A percentile compares a stretch with the other conserved stretches of the same genome.
These are phyloP conservation scores for Mrakia blollopis DNA, from an alignment of 768 basidiomycete genomes.

Conservation along the genomic window DNA sequence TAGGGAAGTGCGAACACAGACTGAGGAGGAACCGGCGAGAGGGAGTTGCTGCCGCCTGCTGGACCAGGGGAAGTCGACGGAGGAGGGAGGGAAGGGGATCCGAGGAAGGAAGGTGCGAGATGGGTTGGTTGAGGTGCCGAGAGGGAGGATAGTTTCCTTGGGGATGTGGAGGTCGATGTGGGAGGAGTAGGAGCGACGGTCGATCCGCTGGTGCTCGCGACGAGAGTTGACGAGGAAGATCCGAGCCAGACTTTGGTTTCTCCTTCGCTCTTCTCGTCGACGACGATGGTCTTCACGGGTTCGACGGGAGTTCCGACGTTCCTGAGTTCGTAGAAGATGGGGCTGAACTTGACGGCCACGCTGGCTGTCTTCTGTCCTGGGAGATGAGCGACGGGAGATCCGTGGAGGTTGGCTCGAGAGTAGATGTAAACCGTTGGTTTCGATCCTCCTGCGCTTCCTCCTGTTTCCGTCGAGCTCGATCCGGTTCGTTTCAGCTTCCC, in stretches of 20 bases:
- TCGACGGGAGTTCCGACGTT: constrained; percentile 45
- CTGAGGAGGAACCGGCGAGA: constrained; percentile 17
- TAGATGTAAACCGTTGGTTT: constrained; percentile 82
- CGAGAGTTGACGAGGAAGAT: constrained; percentile 39
- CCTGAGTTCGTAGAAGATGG: constrained; percentile 85
- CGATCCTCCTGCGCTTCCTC: constrained; percentile 42
- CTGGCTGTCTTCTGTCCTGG: constrained; percentile 95
- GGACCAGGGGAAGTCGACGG: neutral
- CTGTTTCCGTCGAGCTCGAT: neutral
- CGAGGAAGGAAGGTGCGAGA: neutral
- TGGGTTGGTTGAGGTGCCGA: neutral
- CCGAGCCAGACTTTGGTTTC: constrained; percentile 56
- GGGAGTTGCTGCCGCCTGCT: neutral
- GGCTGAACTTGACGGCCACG: constrained; percentile 89
- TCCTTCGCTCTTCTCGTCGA: constrained; percentile 62
- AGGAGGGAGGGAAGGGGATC: neutral
- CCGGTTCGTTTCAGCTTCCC: neutral
- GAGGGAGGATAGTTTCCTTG: neutral
- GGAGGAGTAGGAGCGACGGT: constrained; percentile 41
- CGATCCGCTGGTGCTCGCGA: constrained; percentile 38
- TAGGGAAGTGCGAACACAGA: constrained; percentile 84
- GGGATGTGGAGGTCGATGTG: constrained; percentile 24
- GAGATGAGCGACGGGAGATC: constrained; percentile 86
- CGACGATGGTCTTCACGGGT: constrained; percentile 52
- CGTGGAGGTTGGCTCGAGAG: constrained; percentile 86